Base-by-base conservation (phyloP, 2,329 filamentous ascomycete genomes). In the Rosellinia necatrix region DNA sequence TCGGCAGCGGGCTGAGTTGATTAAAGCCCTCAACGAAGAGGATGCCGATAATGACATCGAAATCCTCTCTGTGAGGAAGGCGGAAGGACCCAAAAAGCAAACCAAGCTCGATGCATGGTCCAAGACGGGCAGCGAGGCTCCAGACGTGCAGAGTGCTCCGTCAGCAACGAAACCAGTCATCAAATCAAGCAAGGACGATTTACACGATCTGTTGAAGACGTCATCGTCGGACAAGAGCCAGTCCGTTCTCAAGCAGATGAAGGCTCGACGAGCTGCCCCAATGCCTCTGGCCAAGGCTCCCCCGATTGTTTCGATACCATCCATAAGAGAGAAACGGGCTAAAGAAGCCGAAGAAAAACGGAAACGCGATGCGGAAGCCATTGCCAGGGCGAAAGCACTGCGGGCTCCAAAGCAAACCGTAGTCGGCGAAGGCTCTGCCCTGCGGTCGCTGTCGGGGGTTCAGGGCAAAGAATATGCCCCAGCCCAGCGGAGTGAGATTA, bases 1-100 rank as follows among this genome's bases (percentile, higher is more conserved):
- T 30, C 86, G 89, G 53, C 92, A 97, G 69, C 91, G 92, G 63
- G 93, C 92, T 9, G 90, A 96, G 73, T 78, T 97, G 30, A 75
- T 86, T 47, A 81, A 84, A 66, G 84, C 83, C 7, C 72, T 88
- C 13, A 82, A 83, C 22, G 81, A 86, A 53, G 81, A 83, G 35
- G 83, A 85, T 27, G 76, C 81, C 13, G 71, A 77, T 34, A 71
- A 78, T 13, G 74, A 80, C 8, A 72, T 83, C 9, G 75, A 81
- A 57, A 76, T 82, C 34, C 70, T 80, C 17, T 73, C 77, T 46
- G 66, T 75, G 13, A 77, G 68, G 46, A 70, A 68, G 19, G 69
- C 61, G 6, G 71, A 72, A 27, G 72, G 61, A 43, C 64, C 70
- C 6, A 83, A 83, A 71, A 84, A 79, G 58, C 85, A 87, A 68